Percentiles rank a stretch among this genome's conserved stretches.
Conservation (phyloP, 495 filamentous ascomycete species). For the Tuber microsphaerosporum region DNA sequence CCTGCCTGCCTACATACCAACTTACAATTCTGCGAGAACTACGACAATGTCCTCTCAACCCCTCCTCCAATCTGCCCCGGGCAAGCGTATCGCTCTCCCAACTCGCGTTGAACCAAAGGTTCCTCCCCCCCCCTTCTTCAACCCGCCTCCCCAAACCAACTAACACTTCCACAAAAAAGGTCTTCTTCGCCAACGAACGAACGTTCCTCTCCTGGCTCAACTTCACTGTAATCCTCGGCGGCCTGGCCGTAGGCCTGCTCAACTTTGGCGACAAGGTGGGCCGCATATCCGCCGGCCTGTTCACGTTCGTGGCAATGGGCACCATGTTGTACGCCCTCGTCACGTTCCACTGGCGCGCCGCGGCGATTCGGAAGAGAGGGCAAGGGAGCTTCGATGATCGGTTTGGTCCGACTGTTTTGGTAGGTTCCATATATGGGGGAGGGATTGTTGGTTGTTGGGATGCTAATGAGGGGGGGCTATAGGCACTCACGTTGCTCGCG, state of each 20-base stretch:
- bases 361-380: slow-evolving; percentile 80
- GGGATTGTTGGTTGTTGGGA: not conserved
- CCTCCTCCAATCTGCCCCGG: slow-evolving; percentile 83
- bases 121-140: not conserved
- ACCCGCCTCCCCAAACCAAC: not conserved
- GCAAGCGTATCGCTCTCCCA: slow-evolving; percentile 96
- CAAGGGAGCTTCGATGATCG: slow-evolving; percentile 95
- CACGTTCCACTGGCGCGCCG: slow-evolving; percentile 95
- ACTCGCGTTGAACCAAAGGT: slow-evolving; percentile 93
- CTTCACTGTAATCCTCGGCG: slow-evolving; percentile 92
- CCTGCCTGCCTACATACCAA: not conserved
- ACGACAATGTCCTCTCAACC: slow-evolving; percentile 84
- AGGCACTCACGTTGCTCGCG: slow-evolving; percentile 73
- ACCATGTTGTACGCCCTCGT: slow-evolving; percentile 91
- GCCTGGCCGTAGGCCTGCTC: slow-evolving; percentile 87
- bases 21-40: not conserved
- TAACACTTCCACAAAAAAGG: slow-evolving; percentile 41
- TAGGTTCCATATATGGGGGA: slow-evolving; percentile 12
- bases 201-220: slow-evolving; percentile 99
- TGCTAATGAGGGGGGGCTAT: slow-evolving; percentile 6
- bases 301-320: slow-evolving; percentile 89
- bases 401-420: slow-evolving; percentile 82
- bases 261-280: slow-evolving; percentile 95
- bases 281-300: slow-evolving; percentile 83
- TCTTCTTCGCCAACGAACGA: slow-evolving; percentile 99